Percentiles rank a stretch among this genome's conserved stretches.
Conservation (phyloP, 2,329 filamentous ascomycete species). For the Sarocladiaceae sp. region DNA sequence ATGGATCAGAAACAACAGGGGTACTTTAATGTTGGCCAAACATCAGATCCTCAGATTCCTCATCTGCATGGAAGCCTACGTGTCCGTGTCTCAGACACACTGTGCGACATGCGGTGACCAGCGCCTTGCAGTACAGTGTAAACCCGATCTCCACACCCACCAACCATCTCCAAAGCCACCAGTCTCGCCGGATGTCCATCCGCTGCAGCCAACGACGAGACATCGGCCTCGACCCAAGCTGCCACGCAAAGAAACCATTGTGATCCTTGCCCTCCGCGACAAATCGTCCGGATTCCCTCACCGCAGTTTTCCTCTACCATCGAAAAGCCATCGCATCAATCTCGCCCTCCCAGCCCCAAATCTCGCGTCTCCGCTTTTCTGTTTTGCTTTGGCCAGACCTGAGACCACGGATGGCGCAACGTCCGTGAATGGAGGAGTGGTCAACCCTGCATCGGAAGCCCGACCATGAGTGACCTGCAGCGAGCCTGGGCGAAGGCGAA, state of each 20-base stretch:
- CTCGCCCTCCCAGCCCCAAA: too few relatives aligned
- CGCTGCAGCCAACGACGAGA: too few relatives aligned
- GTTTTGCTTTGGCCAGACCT: background rate
- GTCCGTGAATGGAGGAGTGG: too few relatives aligned
- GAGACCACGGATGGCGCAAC: conserved; percentile 6
- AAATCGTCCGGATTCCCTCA: too few relatives aligned
- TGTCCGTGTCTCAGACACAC: conserved; percentile 5
- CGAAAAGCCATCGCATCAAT: too few relatives aligned
- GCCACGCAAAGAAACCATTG: too few relatives aligned
- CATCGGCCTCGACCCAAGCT: background rate
- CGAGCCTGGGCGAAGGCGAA: conserved; percentile 73
- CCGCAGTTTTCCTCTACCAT: too few relatives aligned
- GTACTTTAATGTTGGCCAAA: too few relatives aligned
- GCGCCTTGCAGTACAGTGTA: background rate
- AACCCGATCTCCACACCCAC: background rate
- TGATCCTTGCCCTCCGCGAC: too few relatives aligned
- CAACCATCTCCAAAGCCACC: background rate
- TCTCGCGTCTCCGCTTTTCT: conserved; percentile 8
- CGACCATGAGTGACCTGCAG: conserved; percentile 72
- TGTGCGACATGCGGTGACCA: background rate
- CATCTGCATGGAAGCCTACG: too few relatives aligned
- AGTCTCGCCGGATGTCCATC: background rate
- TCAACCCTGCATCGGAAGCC: background rate
- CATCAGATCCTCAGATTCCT: too few relatives aligned
- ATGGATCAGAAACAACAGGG: too few relatives aligned